A percentile compares a stretch with the other conserved stretches of the same genome.
These are phyloP conservation scores for Coemansia sp. DNA, from an alignment of 192 early-diverging fungal genomes.

Conservation along the genomic window DNA sequence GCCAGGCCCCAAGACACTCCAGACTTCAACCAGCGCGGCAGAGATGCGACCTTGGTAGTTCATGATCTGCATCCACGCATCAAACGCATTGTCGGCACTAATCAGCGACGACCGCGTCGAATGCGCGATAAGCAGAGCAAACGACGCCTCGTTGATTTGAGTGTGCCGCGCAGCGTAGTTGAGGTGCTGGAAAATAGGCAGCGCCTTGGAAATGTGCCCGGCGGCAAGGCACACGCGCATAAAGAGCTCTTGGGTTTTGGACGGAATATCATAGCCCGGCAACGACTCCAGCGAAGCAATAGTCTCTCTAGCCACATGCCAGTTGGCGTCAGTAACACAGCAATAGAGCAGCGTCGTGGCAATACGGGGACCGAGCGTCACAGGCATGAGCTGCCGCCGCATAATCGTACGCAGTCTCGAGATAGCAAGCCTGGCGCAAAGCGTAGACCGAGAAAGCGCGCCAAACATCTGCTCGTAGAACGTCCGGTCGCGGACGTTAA, in stretches of 20 bases:
- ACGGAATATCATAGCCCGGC: background rate
- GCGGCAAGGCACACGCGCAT: slow-evolving; percentile 31
- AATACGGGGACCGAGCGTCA: slow-evolving; percentile 11
- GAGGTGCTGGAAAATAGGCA: slow-evolving; percentile 23
- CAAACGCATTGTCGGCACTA: slow-evolving; percentile 42
- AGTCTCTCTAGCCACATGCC: slow-evolving; percentile 13
- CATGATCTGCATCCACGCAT: slow-evolving; percentile 27
- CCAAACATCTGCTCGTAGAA: slow-evolving; percentile 21
- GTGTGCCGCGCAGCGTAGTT: slow-evolving; percentile 7
- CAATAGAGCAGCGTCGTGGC: slow-evolving; percentile 24
- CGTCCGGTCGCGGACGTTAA: slow-evolving; percentile 1
- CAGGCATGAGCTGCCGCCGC: slow-evolving; percentile 2
- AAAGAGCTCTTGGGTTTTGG: slow-evolving; percentile 32
- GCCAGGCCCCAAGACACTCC: slow-evolving; percentile 2
- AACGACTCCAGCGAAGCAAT: background rate
- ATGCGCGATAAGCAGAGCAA: slow-evolving; percentile 18
- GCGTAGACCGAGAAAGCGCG: slow-evolving; percentile 14
- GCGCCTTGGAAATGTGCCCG: slow-evolving; percentile 12
- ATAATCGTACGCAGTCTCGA: slow-evolving; percentile 8
- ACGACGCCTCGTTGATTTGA: slow-evolving; percentile 18
- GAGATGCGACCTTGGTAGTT: slow-evolving; percentile 13
- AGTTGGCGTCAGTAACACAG: slow-evolving; percentile 29
- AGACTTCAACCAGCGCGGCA: slow-evolving; percentile 12
- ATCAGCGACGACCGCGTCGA: slow-evolving; percentile 17
- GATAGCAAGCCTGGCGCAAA: slow-evolving; percentile 14